phyloP scores from a whole-genome alignment of 306 rosid species.

The Lathyrus aphaca region DNA sequence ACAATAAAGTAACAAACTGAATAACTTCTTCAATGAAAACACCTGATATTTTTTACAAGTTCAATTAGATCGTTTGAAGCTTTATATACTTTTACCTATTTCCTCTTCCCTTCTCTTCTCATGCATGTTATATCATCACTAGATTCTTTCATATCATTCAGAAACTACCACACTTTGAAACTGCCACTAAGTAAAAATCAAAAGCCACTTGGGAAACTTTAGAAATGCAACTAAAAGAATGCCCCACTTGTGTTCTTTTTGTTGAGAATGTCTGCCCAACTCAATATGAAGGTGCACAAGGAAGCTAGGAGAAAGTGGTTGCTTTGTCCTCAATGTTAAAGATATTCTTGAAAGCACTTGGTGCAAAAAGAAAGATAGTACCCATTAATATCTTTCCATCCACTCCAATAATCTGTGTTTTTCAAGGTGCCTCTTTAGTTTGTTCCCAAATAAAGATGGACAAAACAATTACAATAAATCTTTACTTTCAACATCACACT shows the following conservation, averaged over 20 bases:
- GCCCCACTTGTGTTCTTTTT: conserved; percentile 22
- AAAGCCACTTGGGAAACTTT: conserved; percentile 17
- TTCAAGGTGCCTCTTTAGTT: not conserved
- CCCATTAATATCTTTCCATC: conserved; percentile 12
- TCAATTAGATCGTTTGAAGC: not conserved
- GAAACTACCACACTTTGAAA: conserved; percentile 1
- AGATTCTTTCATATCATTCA: not conserved
- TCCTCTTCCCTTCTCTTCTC: not conserved
- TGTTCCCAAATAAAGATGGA: not conserved
- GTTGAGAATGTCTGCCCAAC: conserved; percentile 13
- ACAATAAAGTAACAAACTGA: not conserved
- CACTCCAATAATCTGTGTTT: conserved; percentile 31
- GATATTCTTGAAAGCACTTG: conserved; percentile 21
- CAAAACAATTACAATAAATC: not conserved
- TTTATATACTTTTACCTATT: not conserved
- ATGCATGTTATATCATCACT: not conserved
- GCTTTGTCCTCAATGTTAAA: conserved; percentile 10
- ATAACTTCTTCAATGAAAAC: not conserved
- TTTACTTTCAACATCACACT: too few species aligned
- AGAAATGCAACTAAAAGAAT: conserved; percentile 18
- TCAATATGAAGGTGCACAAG: conserved; percentile 30
- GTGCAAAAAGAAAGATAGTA: not conserved
- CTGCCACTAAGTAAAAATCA: not conserved
- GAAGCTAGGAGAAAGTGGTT: conserved; percentile 30
- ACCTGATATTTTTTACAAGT: not conserved